phyloP scores from a whole-genome alignment of 2,329 filamentous ascomycete species.

The Aspergillus alliaceus region DNA sequence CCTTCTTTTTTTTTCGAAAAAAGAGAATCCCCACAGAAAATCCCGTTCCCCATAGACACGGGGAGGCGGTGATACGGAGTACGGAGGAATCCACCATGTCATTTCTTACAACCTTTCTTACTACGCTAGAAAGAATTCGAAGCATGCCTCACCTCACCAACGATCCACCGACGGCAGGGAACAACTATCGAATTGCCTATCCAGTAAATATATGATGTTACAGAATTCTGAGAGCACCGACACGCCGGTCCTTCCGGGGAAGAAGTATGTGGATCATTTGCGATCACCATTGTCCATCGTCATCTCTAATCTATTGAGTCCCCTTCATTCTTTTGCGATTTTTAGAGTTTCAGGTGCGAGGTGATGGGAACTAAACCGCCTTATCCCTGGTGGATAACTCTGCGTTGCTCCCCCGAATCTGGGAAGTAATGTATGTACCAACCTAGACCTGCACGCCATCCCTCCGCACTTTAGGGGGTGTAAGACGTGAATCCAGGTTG shows the following conservation, averaged over 20 bases:
- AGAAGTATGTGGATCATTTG: slow-evolving; percentile 26
- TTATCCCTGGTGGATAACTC: slow-evolving; percentile 16
- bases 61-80: background rate
- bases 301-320: slow-evolving; percentile 19
- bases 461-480: background rate
- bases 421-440: background rate
- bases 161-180: slow-evolving; percentile 5
- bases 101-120: background rate
- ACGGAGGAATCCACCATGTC: slow-evolving; percentile 8
- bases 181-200: slow-evolving; percentile 7
- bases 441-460: slow-evolving; percentile 6
- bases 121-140: slow-evolving; percentile 6
- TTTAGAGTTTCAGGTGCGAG: background rate
- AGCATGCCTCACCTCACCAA: slow-evolving; percentile 13
- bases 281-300: slow-evolving; percentile 10
- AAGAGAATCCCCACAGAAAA: slow-evolving; percentile 15
- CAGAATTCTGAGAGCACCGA: slow-evolving; percentile 20
- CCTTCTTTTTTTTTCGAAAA: background rate
- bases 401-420: background rate
- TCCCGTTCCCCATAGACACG: slow-evolving; percentile 11
- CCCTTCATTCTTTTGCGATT: slow-evolving; percentile 8
- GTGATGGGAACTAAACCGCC: background rate
- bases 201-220: slow-evolving; percentile 11
- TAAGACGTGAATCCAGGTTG: too few species aligned
- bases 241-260: slow-evolving; percentile 26